phyloP scores from a whole-genome alignment of 2,329 filamentous ascomycete species.

The Pseudogymnoascus sp. region DNA sequence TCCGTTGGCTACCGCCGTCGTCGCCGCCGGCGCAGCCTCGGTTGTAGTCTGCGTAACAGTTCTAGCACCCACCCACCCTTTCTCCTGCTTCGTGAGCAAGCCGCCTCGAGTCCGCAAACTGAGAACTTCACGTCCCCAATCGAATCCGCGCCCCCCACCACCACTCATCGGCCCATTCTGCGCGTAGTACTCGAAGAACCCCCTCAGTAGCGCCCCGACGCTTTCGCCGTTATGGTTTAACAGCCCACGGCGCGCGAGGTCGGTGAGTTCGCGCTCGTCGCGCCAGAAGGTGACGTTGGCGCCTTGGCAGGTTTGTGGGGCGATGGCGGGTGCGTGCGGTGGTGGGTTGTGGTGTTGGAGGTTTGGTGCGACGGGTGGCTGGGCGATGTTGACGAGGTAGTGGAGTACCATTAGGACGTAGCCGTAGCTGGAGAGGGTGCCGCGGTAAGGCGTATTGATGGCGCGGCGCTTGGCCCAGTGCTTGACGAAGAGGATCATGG shows the following conservation, averaged over 20 bases:
- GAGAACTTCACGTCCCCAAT: slow-evolving; percentile 73
- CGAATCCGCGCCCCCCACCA: slow-evolving; percentile 47
- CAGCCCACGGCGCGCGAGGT: slow-evolving; percentile 46
- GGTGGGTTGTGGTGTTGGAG: slow-evolving; percentile 51
- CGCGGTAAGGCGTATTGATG: slow-evolving; percentile 80
- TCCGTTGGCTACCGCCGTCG: not conserved
- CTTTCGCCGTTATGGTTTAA: slow-evolving; percentile 62
- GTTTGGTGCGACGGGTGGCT: slow-evolving; percentile 77
- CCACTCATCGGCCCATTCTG: slow-evolving; percentile 47
- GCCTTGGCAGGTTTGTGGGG: slow-evolving; percentile 46
- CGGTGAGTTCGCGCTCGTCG: slow-evolving; percentile 59
- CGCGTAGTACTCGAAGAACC: slow-evolving; percentile 85
- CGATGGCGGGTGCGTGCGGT: slow-evolving; percentile 33
- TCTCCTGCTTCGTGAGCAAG: slow-evolving; percentile 62
- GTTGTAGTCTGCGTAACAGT: slow-evolving; percentile 50
- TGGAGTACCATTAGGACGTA: slow-evolving; percentile 90
- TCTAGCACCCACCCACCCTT: slow-evolving; percentile 80
- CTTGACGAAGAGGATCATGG: slow-evolving; percentile 79
- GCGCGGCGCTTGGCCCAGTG: slow-evolving; percentile 79
- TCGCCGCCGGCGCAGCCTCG: slow-evolving; percentile 16
- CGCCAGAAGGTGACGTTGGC: slow-evolving; percentile 70
- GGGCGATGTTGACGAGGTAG: slow-evolving; percentile 74
- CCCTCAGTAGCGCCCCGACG: slow-evolving; percentile 62
- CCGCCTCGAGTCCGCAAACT: slow-evolving; percentile 67
- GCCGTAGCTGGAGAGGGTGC: slow-evolving; percentile 81